Evolutionary conservation across 495 filamentous ascomycete species (phyloP).

Genomic region (Parathielavia appendiculata): DNA sequence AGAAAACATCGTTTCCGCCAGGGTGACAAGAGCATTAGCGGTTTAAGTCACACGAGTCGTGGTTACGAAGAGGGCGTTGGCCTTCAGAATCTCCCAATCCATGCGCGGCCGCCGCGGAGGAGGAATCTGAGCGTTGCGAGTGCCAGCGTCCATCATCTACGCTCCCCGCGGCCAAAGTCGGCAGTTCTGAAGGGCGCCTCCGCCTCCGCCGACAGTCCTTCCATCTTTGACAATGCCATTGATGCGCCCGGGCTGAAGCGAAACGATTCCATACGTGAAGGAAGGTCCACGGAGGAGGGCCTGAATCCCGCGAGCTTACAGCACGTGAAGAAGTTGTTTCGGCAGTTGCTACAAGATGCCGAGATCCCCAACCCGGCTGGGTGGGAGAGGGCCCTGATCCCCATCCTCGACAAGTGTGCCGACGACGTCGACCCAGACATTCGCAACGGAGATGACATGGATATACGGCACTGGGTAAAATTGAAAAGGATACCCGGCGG

Average conservation of each 20-base stretch:
- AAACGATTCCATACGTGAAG: constrained; percentile 80
- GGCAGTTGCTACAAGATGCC: constrained; percentile 73
- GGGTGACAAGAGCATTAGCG: constrained; percentile 63
- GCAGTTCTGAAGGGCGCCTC: constrained; percentile 38
- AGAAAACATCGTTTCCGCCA: constrained; percentile 68
- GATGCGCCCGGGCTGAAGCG: constrained; percentile 51
- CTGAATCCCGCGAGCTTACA: constrained; percentile 80
- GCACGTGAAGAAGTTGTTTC: constrained; percentile 79
- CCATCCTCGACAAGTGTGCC: constrained; percentile 84
- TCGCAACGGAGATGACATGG: constrained; percentile 83
- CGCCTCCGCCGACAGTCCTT: constrained; percentile 40
- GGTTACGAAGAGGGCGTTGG: constrained; percentile 38
- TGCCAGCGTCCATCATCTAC: constrained; percentile 53
- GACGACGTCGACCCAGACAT: constrained; percentile 94
- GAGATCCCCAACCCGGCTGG: constrained; percentile 62
- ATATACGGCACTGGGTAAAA: constrained; percentile 98
- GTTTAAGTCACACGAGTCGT: constrained; percentile 56
- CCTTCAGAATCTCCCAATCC: constrained; percentile 43
- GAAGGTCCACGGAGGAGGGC: constrained; percentile 66
- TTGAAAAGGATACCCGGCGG: constrained; percentile 93
- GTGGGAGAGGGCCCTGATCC: constrained; percentile 90
- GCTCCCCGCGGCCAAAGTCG: constrained; percentile 61
- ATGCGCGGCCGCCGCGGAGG: constrained; percentile 56
- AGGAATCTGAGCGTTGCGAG: constrained; percentile 77
- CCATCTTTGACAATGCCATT: constrained; percentile 33